These are phyloP conservation scores for Funneliformis mosseae DNA, from an alignment of 192 early-diverging fungal genomes.

Conservation along the genomic window DNA sequence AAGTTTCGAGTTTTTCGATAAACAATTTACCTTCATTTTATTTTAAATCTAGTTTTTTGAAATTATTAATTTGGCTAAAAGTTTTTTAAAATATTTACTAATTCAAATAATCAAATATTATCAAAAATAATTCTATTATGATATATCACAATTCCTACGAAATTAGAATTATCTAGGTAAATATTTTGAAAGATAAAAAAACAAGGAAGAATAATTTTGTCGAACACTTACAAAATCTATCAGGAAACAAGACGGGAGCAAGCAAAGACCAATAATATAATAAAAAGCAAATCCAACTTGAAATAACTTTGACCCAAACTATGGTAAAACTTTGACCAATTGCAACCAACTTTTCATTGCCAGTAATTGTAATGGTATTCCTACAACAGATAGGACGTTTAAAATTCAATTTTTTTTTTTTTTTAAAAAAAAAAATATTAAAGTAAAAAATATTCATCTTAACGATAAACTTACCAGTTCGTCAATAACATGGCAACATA, in stretches of 20 bases:
- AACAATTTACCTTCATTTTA: no score
- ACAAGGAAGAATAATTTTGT: no score
- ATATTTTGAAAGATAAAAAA: no score
- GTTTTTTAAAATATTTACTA: no score
- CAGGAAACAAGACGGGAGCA: constrained; percentile 84
- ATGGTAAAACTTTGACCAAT: constrained; percentile 89
- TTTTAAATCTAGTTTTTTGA: no score
- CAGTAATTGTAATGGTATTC: constrained; percentile 53
- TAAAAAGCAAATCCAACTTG: constrained; percentile 71
- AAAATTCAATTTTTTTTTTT: background rate
- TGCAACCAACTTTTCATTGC: constrained; percentile 55
- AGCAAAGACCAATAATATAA: constrained; percentile 85
- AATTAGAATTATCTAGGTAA: no score
- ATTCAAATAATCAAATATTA: no score
- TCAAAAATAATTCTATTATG: no score
- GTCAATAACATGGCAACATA: constrained; percentile 95
- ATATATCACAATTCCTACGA: no score
- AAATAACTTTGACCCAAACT: constrained; percentile 92
- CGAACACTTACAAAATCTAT: constrained; percentile 56
- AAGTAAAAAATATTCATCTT: background rate
- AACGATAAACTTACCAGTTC: constrained; percentile 44
- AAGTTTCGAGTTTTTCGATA: no score
- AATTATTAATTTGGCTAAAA: no score
- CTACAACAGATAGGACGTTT: constrained; percentile 16
- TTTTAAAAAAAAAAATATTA: background rate